Evolutionary conservation across 2,329 filamentous ascomycete genomes (phyloP).

Genomic region (Trichoderma afroharzianum): DNA sequence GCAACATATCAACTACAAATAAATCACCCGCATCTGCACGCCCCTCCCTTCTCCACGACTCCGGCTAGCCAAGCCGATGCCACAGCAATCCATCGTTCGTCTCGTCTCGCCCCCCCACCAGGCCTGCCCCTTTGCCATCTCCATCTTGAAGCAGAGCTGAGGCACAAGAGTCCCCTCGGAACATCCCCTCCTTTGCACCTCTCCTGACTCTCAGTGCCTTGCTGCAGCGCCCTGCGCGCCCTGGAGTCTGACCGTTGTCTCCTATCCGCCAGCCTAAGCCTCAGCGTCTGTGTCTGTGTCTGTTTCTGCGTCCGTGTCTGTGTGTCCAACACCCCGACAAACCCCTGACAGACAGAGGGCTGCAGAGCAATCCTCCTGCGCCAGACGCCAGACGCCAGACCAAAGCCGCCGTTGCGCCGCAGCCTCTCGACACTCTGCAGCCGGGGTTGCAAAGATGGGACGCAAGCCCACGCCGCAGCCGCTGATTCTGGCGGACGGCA

Average conservation of each 20-base stretch:
- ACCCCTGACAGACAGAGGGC: slow-evolving; percentile 5
- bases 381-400: slow-evolving; percentile 8
- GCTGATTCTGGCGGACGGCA: slow-evolving; percentile 48
- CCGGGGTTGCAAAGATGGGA: slow-evolving; percentile 41
- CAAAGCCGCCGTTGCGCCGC: slow-evolving; percentile 9
- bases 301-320: not conserved
- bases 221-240: slow-evolving; percentile 12
- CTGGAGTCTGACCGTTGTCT: slow-evolving; percentile 10
- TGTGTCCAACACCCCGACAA: slow-evolving; percentile 24
- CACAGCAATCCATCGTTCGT: slow-evolving; percentile 14
- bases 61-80: slow-evolving; percentile 14
- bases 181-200: not conserved
- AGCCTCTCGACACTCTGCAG: not conserved
- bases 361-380: slow-evolving; percentile 15
- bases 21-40: not conserved
- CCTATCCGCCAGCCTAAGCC: slow-evolving; percentile 3
- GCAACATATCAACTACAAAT: not conserved
- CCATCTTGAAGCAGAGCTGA: slow-evolving; percentile 12
- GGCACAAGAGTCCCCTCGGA: slow-evolving; percentile 1
- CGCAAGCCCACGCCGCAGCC: slow-evolving; percentile 58
- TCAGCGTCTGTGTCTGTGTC: not conserved
- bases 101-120: slow-evolving; percentile 9
- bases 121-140: slow-evolving; percentile 18
- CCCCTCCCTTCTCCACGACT: slow-evolving; percentile 16
- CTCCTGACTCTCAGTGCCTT: slow-evolving; percentile 12